Evolutionary conservation across 2,329 filamentous ascomycete species (phyloP), one percentile per base, ranked within the genome.

Genomic region (Hypomyces rosellus): DNA sequence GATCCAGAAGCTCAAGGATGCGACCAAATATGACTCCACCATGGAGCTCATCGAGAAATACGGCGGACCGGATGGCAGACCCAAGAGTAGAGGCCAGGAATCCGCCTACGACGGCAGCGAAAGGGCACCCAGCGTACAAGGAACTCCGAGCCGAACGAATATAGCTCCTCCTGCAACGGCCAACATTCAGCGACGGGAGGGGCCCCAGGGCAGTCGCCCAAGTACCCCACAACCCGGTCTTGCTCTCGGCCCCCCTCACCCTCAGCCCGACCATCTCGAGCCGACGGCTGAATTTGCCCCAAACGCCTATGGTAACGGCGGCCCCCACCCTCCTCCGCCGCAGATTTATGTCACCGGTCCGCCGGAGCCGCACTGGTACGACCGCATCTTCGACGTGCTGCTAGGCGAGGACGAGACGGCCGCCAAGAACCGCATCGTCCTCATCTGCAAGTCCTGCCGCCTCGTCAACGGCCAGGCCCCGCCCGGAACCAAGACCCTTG

Each of bases 401-500:
- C 78, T 99, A 0, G 93, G 93, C 45, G 93, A 99, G 63, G 93
- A 99, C 62, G 93, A 99, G 69, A 95, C 88, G 4, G 84, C 88
- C 12, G 82, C 92, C 2, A 95, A 90, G 72, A 97, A 97, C 67
- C 84, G 93, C 15, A 82, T 96, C 52, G 92, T 84, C 7, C 74
- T 99, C 56, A 89, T 99, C 49, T 99, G 93, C 69, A 69, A 74
- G 33, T 75, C 79, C 37, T 99, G 93, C 66, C 79, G 89, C 30
- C 78, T 96, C 1, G 91, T 99, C 44, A 99, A 99, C 64, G 93
- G 95, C 0, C 93, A 96, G 65, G 93, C 93, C 3, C 91, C 93
- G 2, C 92, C 93, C 0, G 93, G 93, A 1, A 85, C 87, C 0
- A 86, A 82, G 58, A 81, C 76, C 0, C 70, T 92, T 1, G 82